Conservation (phyloP, 2,329 filamentous ascomycete species). For the Xylaria multiplex region DNA sequence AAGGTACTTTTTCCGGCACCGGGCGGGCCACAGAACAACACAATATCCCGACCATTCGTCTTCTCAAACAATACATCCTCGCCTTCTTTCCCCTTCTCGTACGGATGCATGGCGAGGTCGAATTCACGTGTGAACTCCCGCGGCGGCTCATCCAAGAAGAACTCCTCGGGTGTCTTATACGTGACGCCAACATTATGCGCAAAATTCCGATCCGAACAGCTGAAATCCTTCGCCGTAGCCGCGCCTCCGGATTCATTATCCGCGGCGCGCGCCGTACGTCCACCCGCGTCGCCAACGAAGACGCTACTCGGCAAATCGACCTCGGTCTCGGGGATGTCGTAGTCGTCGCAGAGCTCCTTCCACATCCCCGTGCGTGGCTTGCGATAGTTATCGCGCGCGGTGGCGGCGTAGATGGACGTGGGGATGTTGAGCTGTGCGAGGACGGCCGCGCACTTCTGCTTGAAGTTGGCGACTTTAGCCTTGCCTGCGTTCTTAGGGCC, state of each 20-base stretch:
- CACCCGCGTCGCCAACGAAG: conserved; percentile 89
- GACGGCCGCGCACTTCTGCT: conserved; percentile 77
- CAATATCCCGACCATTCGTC: conserved; percentile 74
- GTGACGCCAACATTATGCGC: conserved; percentile 83
- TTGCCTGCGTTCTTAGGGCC: conserved; percentile 66
- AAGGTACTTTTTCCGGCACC: conserved; percentile 93
- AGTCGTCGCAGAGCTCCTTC: conserved; percentile 69
- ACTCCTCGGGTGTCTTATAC: conserved; percentile 92
- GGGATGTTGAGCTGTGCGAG: conserved; percentile 79
- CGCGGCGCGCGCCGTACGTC: conserved; percentile 60
- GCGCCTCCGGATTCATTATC: conserved; percentile 22
- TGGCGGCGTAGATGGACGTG: conserved; percentile 85
- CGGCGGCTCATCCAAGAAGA: conserved; percentile 76
- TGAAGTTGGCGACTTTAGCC: conserved; percentile 80
- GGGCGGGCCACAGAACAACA: conserved; percentile 89
- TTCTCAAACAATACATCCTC: conserved; percentile 63
- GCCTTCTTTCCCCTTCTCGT: conserved; percentile 48
- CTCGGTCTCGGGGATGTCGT: conserved; percentile 64
- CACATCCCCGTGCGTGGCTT: conserved; percentile 95
- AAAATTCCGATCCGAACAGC: conserved; percentile 78
- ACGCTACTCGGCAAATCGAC: conserved; percentile 78
- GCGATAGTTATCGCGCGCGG: conserved; percentile 80
- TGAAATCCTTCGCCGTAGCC: conserved; percentile 65
- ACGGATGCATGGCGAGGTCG: conserved; percentile 69
- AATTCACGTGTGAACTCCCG: conserved; percentile 76